Evolutionary conservation across 31 red algal species (phyloP).

Genomic region (Porphyra umbilicalis): DNA sequence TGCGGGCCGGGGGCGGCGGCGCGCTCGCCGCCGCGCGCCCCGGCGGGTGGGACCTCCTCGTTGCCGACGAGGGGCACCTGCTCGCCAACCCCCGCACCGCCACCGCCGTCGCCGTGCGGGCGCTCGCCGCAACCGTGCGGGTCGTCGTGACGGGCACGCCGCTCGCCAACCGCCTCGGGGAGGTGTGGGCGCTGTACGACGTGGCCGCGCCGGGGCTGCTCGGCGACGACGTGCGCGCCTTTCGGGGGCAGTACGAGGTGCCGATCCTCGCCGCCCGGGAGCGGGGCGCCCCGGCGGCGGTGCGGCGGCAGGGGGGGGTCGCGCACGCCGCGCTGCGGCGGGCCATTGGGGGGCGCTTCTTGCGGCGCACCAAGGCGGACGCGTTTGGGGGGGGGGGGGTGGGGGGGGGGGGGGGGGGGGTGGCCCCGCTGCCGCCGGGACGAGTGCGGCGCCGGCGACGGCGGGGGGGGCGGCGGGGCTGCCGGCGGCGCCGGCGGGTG

Average conservation of each 20-base stretch:
- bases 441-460: neutral
- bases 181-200: slow-evolving; percentile 22
- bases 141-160: slow-evolving; percentile 44
- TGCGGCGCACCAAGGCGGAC: neutral
- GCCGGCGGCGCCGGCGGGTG: neutral
- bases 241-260: neutral
- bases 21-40: neutral
- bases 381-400: neutral
- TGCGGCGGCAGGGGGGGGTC: neutral
- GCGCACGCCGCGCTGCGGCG: neutral
- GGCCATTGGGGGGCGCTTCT: neutral
- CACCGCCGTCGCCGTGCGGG: slow-evolving; percentile 19
- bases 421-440: neutral
- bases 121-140: slow-evolving; percentile 1
- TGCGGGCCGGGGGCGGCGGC: slow-evolving; percentile 7
- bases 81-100: slow-evolving; percentile 27
- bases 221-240: neutral
- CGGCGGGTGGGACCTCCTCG: slow-evolving; percentile 17
- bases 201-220: slow-evolving; percentile 5
- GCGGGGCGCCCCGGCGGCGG: neutral
- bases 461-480: neutral
- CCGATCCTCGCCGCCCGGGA: slow-evolving; percentile 12
- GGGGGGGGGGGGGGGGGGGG: neutral
- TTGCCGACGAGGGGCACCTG: slow-evolving; percentile 46
- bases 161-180: slow-evolving; percentile 34